Conservation (phyloP, 495 filamentous ascomycete species). For the Aspergillus bridgeri region DNA sequence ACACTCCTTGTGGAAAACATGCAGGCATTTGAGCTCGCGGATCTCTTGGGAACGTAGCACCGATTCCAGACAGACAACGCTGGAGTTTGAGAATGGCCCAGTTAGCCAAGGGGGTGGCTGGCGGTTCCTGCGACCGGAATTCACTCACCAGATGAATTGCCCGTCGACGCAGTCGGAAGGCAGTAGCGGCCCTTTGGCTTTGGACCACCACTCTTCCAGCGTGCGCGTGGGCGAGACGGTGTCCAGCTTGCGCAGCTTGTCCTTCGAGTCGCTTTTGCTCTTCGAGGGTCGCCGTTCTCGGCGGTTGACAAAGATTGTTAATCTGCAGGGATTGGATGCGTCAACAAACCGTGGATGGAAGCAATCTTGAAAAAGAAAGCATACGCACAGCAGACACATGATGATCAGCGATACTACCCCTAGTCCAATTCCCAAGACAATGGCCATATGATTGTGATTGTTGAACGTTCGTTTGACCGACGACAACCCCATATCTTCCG, state of each 20-base stretch:
- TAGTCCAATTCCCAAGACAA: conserved; percentile 40
- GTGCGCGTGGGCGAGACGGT: conserved; percentile 38
- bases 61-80: conserved; percentile 43
- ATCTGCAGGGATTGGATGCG: conserved; percentile 13
- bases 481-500: conserved; percentile 17
- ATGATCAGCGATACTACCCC: conserved; percentile 35
- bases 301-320: conserved; percentile 39
- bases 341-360: too few species aligned
- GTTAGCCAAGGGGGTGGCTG: not conserved
- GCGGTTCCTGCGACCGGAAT: not conserved
- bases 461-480: conserved; percentile 22
- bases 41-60: conserved; percentile 40
- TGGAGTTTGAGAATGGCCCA: conserved; percentile 6
- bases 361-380: conserved; percentile 1
- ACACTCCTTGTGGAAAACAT: conserved; percentile 47
- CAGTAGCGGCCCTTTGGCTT: conserved; percentile 33
- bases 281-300: conserved; percentile 27
- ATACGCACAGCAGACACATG: conserved; percentile 36
- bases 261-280: conserved; percentile 26
- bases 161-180: conserved; percentile 35
- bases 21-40: conserved; percentile 41
- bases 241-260: conserved; percentile 39
- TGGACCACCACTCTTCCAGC: conserved; percentile 44
- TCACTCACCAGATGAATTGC: conserved; percentile 43
- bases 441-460: conserved; percentile 32